Conservation (phyloP, 768 basidiomycete genomes). For the Cystobasidium onofrii region DNA sequence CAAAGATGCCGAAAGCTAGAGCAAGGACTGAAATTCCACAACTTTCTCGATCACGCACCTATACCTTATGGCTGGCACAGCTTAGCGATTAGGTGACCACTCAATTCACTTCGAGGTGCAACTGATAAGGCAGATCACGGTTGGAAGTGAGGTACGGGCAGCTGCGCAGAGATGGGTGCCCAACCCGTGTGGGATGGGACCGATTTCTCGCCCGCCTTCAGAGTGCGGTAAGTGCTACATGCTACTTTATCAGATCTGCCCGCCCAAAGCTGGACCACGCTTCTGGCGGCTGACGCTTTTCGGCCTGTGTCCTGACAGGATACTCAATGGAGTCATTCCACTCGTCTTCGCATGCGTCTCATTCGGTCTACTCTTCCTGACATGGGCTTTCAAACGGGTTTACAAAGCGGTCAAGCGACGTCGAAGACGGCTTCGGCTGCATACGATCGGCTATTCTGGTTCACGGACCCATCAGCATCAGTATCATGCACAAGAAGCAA, state of each 20-base stretch:
- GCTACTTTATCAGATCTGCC: not conserved
- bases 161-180: not conserved
- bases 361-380: constrained; percentile 1
- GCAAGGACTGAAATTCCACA: too few species aligned
- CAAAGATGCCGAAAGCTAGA: too few species aligned
- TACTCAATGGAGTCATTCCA: constrained; percentile 12
- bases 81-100: too few species aligned
- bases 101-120: too few species aligned
- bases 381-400: not conserved
- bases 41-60: too few species aligned
- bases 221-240: constrained; percentile 12
- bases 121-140: too few species aligned
- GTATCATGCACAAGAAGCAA: not conserved
- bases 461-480: too few species aligned
- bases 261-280: not conserved
- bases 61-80: too few species aligned
- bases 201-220: constrained; percentile 9
- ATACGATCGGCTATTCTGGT: constrained; percentile 2
- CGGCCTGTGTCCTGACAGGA: not conserved
- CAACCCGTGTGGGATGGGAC: constrained; percentile 21
- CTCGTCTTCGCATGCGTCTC: constrained; percentile 4
- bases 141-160: too few species aligned
- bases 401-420: constrained; percentile 3
- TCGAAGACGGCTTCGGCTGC: constrained; percentile 14
- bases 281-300: not conserved